phyloP scores from a whole-genome alignment of 1,284 basidiomycete genomes.

The Apiotrichum montevideense region DNA sequence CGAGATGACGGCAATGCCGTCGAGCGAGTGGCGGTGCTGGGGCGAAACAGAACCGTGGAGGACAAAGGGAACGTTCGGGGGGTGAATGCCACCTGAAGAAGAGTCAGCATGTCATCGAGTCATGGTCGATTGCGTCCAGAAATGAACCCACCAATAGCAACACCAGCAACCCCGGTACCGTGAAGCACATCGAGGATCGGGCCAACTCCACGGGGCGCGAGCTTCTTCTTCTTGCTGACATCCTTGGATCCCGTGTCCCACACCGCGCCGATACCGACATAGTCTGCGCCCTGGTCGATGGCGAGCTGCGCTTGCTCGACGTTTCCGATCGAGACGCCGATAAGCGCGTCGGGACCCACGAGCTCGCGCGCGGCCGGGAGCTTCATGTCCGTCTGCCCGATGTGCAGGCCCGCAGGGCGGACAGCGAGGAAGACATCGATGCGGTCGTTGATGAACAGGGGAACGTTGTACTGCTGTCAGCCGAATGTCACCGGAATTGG shows the following conservation, averaged over 20 bases:
- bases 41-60: conserved; percentile 63
- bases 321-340: conserved; percentile 76
- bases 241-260: conserved; percentile 70
- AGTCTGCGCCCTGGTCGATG: conserved; percentile 61
- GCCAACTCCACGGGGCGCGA: conserved; percentile 61
- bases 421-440: conserved; percentile 78
- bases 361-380: conserved; percentile 62
- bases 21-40: conserved; percentile 54
- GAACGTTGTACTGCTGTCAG: conserved; percentile 59
- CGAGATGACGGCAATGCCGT: conserved; percentile 85
- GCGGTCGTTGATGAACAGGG: conserved; percentile 86
- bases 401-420: conserved; percentile 71
- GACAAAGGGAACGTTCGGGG: conserved; percentile 63
- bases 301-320: conserved; percentile 56
- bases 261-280: conserved; percentile 78
- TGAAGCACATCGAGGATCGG: conserved; percentile 60
- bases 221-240: conserved; percentile 53
- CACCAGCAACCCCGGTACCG: conserved; percentile 60
- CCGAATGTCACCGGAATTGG: too few relatives aligned
- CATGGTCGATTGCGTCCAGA: too few relatives aligned
- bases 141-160: conserved; percentile 66
- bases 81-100: conserved; percentile 69
- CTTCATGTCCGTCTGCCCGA: conserved; percentile 88
- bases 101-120: too few relatives aligned
- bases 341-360: conserved; percentile 63